These are phyloP conservation scores for Carpinus viminea DNA, from an alignment of 306 rosid genomes.

Conservation along the genomic window DNA sequence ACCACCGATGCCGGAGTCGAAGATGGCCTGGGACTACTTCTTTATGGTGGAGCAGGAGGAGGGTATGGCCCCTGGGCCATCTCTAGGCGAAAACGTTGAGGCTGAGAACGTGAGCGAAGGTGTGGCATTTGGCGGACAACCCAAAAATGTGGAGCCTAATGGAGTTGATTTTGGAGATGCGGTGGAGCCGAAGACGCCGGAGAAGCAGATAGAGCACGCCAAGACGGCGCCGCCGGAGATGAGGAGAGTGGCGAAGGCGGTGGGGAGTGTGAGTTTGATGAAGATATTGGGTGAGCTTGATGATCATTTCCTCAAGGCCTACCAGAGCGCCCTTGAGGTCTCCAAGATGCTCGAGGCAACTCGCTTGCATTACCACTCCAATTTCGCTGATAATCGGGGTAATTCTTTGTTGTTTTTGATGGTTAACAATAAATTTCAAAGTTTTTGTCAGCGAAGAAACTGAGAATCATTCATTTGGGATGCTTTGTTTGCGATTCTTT, in stretches of 20 bases:
- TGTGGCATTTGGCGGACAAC: slow-evolving; percentile 34
- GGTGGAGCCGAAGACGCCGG: slow-evolving; percentile 77
- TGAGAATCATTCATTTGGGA: background rate
- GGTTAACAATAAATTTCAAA: background rate
- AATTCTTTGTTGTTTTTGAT: slow-evolving; percentile 9
- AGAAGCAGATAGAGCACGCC: slow-evolving; percentile 60
- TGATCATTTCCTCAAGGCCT: slow-evolving; percentile 69
- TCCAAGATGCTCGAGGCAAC: slow-evolving; percentile 86
- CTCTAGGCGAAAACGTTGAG: slow-evolving; percentile 42
- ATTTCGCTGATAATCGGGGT: slow-evolving; percentile 89
- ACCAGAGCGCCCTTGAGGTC: slow-evolving; percentile 75
- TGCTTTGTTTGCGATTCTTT: background rate
- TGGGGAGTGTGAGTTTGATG: slow-evolving; percentile 49
- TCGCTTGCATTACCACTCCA: slow-evolving; percentile 86
- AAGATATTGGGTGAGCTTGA: slow-evolving; percentile 59
- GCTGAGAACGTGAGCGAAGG: slow-evolving; percentile 14
- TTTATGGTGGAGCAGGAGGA: slow-evolving; percentile 54
- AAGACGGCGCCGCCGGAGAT: slow-evolving; percentile 71
- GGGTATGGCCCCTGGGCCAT: slow-evolving; percentile 36
- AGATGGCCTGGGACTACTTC: slow-evolving; percentile 82
- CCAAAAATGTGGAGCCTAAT: slow-evolving; percentile 17
- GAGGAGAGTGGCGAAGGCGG: slow-evolving; percentile 45
- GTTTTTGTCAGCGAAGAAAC: background rate
- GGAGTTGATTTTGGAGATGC: slow-evolving; percentile 8
- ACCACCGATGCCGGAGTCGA: slow-evolving; percentile 72